A percentile compares a stretch with the other conserved stretches of the same genome.
phyloP scores from a whole-genome alignment of 2,329 filamentous ascomycete species.

The Phoma sp. region DNA sequence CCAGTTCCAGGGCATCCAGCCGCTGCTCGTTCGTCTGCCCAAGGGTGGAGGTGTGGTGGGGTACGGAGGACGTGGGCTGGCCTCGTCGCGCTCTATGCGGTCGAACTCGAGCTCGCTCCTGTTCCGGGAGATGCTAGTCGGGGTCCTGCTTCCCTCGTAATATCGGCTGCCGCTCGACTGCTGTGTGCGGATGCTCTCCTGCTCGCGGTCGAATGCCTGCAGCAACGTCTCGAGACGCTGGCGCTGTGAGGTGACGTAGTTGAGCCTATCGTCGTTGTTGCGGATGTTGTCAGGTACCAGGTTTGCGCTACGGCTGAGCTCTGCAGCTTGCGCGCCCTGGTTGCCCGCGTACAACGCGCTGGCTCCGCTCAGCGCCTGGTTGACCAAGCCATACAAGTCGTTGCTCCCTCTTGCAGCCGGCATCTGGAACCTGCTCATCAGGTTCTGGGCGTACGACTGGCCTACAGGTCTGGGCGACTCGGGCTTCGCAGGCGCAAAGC shows the following conservation, averaged over 20 bases:
- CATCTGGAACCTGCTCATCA: slow-evolving; percentile 86
- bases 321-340: slow-evolving; percentile 53
- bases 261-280: slow-evolving; percentile 70
- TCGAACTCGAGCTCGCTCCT: slow-evolving; percentile 89
- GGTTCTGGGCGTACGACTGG: slow-evolving; percentile 74
- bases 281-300: slow-evolving; percentile 74
- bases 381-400: slow-evolving; percentile 81
- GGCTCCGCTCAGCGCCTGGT: slow-evolving; percentile 73
- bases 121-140: slow-evolving; percentile 69
- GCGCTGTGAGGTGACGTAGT: slow-evolving; percentile 78
- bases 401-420: slow-evolving; percentile 69
- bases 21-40: slow-evolving; percentile 42
- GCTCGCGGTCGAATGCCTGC: slow-evolving; percentile 80
- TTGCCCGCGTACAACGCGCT: slow-evolving; percentile 54
- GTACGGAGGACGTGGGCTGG: slow-evolving; percentile 50
- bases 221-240: slow-evolving; percentile 78
- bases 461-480: slow-evolving; percentile 56
- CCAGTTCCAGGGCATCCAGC: slow-evolving; percentile 62
- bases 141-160: slow-evolving; percentile 47
- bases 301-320: slow-evolving; percentile 64
- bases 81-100: slow-evolving; percentile 76
- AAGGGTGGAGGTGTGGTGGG: slow-evolving; percentile 42
- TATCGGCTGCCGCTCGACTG: slow-evolving; percentile 52
- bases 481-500: slow-evolving; percentile 64
- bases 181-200: slow-evolving; percentile 61